A percentile compares a stretch with the other conserved stretches of the same genome.
Evolutionary conservation across 1,284 basidiomycete genomes (phyloP).

Genomic region (Trametes sp.): DNA sequence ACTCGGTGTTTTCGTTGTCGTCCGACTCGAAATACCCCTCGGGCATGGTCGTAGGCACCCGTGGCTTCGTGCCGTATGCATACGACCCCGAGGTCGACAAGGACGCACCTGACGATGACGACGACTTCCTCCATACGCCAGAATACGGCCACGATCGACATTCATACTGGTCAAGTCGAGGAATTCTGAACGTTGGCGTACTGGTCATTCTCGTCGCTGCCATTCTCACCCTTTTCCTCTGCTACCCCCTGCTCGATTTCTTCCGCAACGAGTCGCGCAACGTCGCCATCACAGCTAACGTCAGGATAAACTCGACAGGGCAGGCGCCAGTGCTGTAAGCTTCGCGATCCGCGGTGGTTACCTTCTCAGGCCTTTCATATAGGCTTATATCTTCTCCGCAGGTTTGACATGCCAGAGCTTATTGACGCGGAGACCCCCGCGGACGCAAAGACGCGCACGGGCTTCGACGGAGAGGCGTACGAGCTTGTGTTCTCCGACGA

Average conservation of each 20-base stretch:
- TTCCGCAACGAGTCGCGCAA: conserved; percentile 56
- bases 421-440: conserved; percentile 77
- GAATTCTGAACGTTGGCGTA: conserved; percentile 57
- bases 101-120: conserved; percentile 69
- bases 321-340: conserved; percentile 50
- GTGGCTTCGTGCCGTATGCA: conserved; percentile 69
- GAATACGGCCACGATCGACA: conserved; percentile 46
- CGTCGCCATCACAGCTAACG: conserved; percentile 66
- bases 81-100: conserved; percentile 70
- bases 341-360: neutral
- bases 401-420: conserved; percentile 63
- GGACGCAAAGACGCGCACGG: conserved; percentile 61
- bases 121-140: conserved; percentile 63
- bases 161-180: conserved; percentile 48
- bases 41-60: conserved; percentile 42
- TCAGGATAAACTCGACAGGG: conserved; percentile 71
- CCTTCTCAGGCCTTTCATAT: neutral
- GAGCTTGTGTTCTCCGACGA: conserved; percentile 84
- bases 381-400: conserved; percentile 15
- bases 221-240: conserved; percentile 72
- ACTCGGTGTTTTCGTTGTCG: conserved; percentile 60
- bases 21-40: conserved; percentile 72
- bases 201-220: conserved; percentile 51
- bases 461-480: conserved; percentile 71
- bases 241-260: conserved; percentile 78